Percentiles rank a stretch among this genome's conserved stretches.
Evolutionary conservation across 2,329 filamentous ascomycete species (phyloP).

Genomic region (Graphilbum sp.): DNA sequence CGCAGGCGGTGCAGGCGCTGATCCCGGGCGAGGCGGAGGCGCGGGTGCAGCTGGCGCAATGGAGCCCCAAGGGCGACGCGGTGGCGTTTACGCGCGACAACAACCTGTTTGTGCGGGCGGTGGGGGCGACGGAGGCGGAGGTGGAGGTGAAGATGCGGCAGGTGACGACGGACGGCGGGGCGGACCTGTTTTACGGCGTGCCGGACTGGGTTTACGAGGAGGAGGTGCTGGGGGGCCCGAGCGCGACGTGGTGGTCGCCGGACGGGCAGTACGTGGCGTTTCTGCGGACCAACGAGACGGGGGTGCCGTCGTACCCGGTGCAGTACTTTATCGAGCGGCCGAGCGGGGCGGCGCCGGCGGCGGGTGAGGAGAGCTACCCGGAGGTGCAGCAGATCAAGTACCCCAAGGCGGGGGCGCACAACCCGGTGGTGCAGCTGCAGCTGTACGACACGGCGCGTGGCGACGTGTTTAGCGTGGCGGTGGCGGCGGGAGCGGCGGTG

Average conservation of each 20-base stretch:
- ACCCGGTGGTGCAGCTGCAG: slow-evolving; percentile 72
- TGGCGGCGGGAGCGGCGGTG: slow-evolving; percentile 37
- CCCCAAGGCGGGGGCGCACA: slow-evolving; percentile 86
- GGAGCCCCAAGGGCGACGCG: slow-evolving; percentile 77
- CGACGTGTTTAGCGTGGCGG: slow-evolving; percentile 65
- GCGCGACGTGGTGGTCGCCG: slow-evolving; percentile 87
- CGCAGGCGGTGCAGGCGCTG: slow-evolving; percentile 60
- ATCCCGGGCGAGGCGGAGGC: slow-evolving; percentile 49
- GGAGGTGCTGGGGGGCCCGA: slow-evolving; percentile 65
- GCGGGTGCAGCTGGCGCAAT: slow-evolving; percentile 67
- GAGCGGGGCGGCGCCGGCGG: slow-evolving; percentile 49
- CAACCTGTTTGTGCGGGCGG: slow-evolving; percentile 67
- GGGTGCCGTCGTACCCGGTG: slow-evolving; percentile 79
- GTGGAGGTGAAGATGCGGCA: slow-evolving; percentile 20
- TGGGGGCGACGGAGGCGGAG: slow-evolving; percentile 19
- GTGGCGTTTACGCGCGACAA: slow-evolving; percentile 83
- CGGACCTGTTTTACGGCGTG: slow-evolving; percentile 84
- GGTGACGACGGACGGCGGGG: slow-evolving; percentile 75
- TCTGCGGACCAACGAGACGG: slow-evolving; percentile 81
- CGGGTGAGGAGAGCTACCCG: slow-evolving; percentile 75
- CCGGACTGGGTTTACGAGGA: slow-evolving; percentile 94
- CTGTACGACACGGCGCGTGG: slow-evolving; percentile 73
- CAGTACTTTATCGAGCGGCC: slow-evolving; percentile 86
- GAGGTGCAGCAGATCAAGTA: slow-evolving; percentile 91
- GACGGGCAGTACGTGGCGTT: slow-evolving; percentile 85